phyloP scores from a whole-genome alignment of 2,329 filamentous ascomycete species.

The Malbranchea zuffiana region DNA sequence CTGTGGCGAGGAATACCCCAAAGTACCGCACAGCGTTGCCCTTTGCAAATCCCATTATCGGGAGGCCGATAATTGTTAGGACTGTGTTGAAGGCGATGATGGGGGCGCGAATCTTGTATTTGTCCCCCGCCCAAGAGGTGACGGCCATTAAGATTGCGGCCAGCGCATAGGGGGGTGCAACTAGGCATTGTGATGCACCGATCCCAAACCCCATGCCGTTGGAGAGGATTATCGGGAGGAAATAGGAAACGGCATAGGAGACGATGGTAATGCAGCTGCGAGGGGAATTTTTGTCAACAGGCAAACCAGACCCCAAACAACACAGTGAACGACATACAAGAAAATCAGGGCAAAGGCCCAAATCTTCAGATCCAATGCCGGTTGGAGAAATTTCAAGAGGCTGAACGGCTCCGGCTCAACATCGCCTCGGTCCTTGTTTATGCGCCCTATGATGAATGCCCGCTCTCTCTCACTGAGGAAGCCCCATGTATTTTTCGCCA shows the following conservation, averaged over 20 bases:
- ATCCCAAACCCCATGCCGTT: constrained; percentile 53
- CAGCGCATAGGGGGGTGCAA: constrained; percentile 58
- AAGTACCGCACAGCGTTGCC: constrained; percentile 54
- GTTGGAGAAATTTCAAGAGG: constrained; percentile 38
- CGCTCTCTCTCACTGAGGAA: constrained; percentile 33
- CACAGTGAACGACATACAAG: constrained; percentile 22
- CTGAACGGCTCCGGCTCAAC: constrained; percentile 40
- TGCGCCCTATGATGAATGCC: constrained; percentile 40
- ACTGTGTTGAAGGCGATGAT: constrained; percentile 56
- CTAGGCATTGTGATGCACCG: constrained; percentile 56
- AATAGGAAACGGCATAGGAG: constrained; percentile 68
- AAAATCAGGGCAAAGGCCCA: constrained; percentile 47
- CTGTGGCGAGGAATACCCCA: constrained; percentile 64
- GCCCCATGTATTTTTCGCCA: constrained; percentile 23
- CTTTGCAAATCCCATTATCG: constrained; percentile 58
- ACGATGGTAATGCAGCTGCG: constrained; percentile 59
- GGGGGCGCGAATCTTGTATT: constrained; percentile 54
- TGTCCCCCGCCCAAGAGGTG: constrained; percentile 55
- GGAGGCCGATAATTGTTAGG: constrained; percentile 56
- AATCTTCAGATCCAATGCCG: constrained; percentile 42
- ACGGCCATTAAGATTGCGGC: constrained; percentile 52
- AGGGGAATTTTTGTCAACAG: background rate
- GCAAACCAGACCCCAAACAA: background rate
- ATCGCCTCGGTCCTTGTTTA: constrained; percentile 45
- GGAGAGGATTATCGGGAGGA: constrained; percentile 62